A percentile compares a stretch with the other conserved stretches of the same genome.
phyloP scores from a whole-genome alignment of 495 filamentous ascomycete species.

The Penicillium waksmanii region DNA sequence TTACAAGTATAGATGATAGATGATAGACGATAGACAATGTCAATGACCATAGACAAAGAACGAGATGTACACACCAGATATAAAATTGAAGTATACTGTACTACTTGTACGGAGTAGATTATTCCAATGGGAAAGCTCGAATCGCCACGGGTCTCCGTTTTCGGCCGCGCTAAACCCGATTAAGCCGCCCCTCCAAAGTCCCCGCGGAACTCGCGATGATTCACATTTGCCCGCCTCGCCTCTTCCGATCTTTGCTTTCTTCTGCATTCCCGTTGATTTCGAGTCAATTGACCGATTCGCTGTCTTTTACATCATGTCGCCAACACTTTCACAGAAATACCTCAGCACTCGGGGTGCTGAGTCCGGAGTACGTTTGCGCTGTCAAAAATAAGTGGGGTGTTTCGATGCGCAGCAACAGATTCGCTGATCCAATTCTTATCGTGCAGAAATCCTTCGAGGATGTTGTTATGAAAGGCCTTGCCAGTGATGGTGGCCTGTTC shows the following conservation, averaged over 20 bases:
- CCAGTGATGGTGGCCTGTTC: slow-evolving; percentile 86
- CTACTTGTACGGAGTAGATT: too few species aligned
- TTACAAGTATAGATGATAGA: neutral
- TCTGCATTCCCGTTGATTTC: neutral
- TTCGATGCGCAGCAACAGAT: neutral
- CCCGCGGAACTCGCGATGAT: slow-evolving; percentile 13
- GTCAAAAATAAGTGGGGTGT: slow-evolving; percentile 8
- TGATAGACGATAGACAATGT: neutral
- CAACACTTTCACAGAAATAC: slow-evolving; percentile 67
- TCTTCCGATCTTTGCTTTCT: neutral
- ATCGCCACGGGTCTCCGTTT: slow-evolving; percentile 36
- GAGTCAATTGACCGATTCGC: slow-evolving; percentile 14
- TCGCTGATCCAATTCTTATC: slow-evolving; percentile 12
- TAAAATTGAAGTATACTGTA: neutral
- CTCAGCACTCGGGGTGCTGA: slow-evolving; percentile 80
- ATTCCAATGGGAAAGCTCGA: slow-evolving; percentile 10
- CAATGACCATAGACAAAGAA: too few species aligned
- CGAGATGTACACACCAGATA: neutral
- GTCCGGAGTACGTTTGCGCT: slow-evolving; percentile 64
- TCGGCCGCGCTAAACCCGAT: slow-evolving; percentile 35
- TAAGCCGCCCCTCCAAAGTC: neutral
- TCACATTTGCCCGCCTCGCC: slow-evolving; percentile 5
- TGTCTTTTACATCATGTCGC: slow-evolving; percentile 16
- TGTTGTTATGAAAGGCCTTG: slow-evolving; percentile 89
- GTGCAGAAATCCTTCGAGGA: slow-evolving; percentile 65